Evolutionary conservation across 306 rosid species (phyloP).

Genomic region (Medicago ruthenica): DNA sequence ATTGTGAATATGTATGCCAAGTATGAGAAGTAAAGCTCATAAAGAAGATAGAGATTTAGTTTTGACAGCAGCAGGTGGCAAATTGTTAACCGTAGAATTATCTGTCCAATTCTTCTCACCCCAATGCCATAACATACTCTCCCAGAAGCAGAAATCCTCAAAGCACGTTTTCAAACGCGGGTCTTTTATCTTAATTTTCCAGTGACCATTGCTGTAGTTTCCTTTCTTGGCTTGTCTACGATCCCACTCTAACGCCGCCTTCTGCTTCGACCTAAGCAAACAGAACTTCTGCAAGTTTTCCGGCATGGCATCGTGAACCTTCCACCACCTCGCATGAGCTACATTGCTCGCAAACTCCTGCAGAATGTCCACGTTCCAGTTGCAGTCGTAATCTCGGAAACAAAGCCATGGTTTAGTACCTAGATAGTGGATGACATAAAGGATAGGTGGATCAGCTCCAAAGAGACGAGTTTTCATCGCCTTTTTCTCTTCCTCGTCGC

Average conservation of each 20-base stretch:
- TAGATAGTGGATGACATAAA: constrained; percentile 83
- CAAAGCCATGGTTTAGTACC: constrained; percentile 88
- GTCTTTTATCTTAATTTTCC: constrained; percentile 80
- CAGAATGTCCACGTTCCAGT: constrained; percentile 79
- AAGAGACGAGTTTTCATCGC: constrained; percentile 71
- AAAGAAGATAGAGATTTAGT: constrained; percentile 51
- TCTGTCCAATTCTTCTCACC: constrained; percentile 84
- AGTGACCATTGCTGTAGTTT: constrained; percentile 79
- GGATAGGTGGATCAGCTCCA: constrained; percentile 77
- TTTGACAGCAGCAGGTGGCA: constrained; percentile 44
- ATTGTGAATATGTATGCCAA: constrained; percentile 16
- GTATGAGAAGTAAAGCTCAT: constrained; percentile 40
- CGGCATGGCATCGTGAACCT: constrained; percentile 86
- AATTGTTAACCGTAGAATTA: constrained; percentile 55
- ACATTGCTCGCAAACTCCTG: constrained; percentile 81
- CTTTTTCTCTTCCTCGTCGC: constrained; percentile 72
- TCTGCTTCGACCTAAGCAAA: constrained; percentile 80
- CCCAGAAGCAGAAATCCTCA: constrained; percentile 87
- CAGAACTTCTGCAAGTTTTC: constrained; percentile 71
- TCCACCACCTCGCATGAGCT: constrained; percentile 90
- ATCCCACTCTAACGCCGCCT: constrained; percentile 88
- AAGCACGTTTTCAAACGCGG: constrained; percentile 64
- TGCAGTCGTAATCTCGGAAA: constrained; percentile 92
- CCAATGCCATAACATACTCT: constrained; percentile 88
- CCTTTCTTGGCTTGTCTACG: constrained; percentile 79